Evolutionary conservation across 345 rosid genomes (phyloP), one percentile per base, ranked within the genome.

Genomic region (Hibiscus mutabilis): DNA sequence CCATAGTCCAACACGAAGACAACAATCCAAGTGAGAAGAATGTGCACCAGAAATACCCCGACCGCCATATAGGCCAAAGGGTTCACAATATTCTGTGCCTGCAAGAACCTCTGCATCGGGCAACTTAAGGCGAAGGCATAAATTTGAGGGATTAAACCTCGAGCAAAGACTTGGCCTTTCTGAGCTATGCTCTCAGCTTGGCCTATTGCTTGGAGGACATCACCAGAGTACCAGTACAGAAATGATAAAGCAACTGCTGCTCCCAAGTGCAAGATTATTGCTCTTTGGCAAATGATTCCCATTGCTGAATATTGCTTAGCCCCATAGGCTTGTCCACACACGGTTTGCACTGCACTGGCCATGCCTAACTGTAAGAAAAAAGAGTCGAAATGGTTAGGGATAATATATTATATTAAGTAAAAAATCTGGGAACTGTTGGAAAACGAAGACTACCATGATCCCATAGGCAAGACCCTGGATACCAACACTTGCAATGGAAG

Each of bases 401-500:
- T 16, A 6, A 47, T 47, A 16, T 49, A 49, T 49, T 7, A 49
- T n/a, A 49, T 49, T 49, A n/a, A 15, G 49, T 31, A 31, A 13
- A 44, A 44, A 44, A 10, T 44, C 7, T 4, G 55, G 15, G 7
- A 42, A 42, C 13, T 42, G 8, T 16, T 49, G 15, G 55, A 13
- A 2, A 25, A 66, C 3, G 14, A 24, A 47, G 71, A 29, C 3
- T 82, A 93, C 97, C 98, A 93, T 93, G 27, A 93, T 85, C 14
- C 98, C 98, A 71, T 93, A 93, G 74, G 97, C 95, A 65, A 93
- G 96, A 21, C 98, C 98, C 72, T 91, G 98, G 68, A 91, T 89
- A 18, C 97, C 98, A 1, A 91, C 97, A 52, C 85, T 84, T 29
- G 98, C 94, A 35, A 91, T 82, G 3, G 98, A 88, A 66, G 98